phyloP scores from a whole-genome alignment of 2,329 filamentous ascomycete species.

The Microcyclosporella mali region DNA sequence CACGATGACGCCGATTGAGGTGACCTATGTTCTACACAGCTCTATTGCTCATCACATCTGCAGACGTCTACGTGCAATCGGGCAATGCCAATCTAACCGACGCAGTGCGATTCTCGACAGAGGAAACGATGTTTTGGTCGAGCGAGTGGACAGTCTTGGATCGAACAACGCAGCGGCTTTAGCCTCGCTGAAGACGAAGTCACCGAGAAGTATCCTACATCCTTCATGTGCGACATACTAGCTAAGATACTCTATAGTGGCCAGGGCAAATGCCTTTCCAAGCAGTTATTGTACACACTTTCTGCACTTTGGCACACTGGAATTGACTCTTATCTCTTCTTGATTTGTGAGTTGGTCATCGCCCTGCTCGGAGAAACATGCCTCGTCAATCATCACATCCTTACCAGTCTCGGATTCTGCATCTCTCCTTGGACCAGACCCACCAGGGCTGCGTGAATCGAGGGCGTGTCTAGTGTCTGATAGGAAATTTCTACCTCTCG shows the following conservation, averaged over 20 bases:
- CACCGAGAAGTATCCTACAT: slow-evolving; percentile 16
- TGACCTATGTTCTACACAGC: too few relatives aligned
- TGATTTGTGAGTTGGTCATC: too few relatives aligned
- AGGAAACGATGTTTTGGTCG: too few relatives aligned
- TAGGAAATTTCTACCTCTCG: slow-evolving; percentile 14
- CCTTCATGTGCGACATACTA: slow-evolving; percentile 12
- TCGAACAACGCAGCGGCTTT: too few relatives aligned
- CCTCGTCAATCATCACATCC: slow-evolving; percentile 2
- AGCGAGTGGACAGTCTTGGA: too few relatives aligned
- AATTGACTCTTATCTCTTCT: too few relatives aligned
- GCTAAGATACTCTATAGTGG: slow-evolving; percentile 15
- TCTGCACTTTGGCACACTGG: not conserved
- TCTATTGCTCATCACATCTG: too few relatives aligned
- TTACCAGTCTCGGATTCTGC: slow-evolving; percentile 15
- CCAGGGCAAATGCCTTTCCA: not conserved
- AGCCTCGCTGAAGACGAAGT: too few relatives aligned
- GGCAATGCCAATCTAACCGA: too few relatives aligned
- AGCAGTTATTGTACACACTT: not conserved
- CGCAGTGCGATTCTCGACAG: too few relatives aligned
- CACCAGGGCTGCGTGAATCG: slow-evolving; percentile 28
- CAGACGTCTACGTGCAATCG: too few relatives aligned
- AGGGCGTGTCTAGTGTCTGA: slow-evolving; percentile 16
- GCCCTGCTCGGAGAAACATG: too few relatives aligned
- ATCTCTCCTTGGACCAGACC: slow-evolving; percentile 24
- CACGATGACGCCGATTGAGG: slow-evolving; percentile 20